These are phyloP conservation scores for Sporisorium exsertum DNA, from an alignment of 1,284 basidiomycete species.

Conservation along the genomic window DNA sequence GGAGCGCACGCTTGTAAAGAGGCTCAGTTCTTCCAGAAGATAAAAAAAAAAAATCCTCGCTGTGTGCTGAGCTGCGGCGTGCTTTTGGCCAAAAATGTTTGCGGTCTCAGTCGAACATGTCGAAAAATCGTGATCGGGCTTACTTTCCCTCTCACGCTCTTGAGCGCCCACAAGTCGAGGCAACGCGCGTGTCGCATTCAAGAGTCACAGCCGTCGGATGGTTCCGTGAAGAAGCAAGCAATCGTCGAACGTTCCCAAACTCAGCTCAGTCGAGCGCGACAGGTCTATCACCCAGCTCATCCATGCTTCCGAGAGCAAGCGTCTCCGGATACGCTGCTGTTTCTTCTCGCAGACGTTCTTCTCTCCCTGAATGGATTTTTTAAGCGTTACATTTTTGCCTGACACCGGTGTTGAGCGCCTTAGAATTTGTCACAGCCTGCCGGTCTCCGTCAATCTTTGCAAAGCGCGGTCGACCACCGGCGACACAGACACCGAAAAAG, in stretches of 20 bases:
- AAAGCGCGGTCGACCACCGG: conserved; percentile 5
- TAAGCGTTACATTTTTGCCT: no score
- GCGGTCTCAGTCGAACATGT: not conserved
- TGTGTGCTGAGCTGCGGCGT: not conserved
- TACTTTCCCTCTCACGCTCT: not conserved
- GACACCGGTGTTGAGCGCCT: not conserved
- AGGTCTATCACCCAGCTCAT: not conserved
- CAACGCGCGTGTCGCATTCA: not conserved
- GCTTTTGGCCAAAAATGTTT: not conserved
- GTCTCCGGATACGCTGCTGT: no score
- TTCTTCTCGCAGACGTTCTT: not conserved
- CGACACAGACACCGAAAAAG: not conserved
- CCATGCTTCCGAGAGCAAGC: not conserved
- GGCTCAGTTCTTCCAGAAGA: conserved; percentile 4
- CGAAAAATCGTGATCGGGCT: not conserved
- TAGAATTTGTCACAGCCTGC: not conserved
- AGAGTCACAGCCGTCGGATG: no score
- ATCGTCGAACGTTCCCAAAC: not conserved
- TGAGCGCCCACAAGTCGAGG: not conserved
- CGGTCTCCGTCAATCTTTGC: not conserved
- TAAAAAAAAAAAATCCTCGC: not conserved
- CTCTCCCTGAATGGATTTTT: not conserved
- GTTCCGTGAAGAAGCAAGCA: not conserved
- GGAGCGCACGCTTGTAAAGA: conserved; percentile 1
- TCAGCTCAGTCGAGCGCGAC: not conserved